Evolutionary conservation across 331 rosid species (phyloP).

Genomic region (Stylosanthes scabra): DNA sequence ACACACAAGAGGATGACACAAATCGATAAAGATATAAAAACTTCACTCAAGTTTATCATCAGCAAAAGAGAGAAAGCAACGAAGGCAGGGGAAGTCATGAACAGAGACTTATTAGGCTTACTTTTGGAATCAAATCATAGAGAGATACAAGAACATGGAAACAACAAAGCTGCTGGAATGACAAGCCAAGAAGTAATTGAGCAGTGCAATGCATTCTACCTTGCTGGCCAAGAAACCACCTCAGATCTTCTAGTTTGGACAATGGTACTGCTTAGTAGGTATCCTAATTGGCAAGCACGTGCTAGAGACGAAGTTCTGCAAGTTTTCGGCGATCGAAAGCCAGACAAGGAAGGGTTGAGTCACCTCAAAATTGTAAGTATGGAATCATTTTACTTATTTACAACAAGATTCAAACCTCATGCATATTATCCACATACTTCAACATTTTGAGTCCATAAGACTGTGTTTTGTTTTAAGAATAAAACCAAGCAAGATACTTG

Average conservation of each 20-base stretch:
- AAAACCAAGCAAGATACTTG: too few species aligned
- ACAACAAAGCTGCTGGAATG: conserved; percentile 42
- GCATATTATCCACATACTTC: too few species aligned
- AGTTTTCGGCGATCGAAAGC: conserved; percentile 10
- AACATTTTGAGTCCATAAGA: background rate
- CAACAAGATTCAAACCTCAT: too few species aligned
- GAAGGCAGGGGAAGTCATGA: conserved; percentile 22
- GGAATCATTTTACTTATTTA: background rate
- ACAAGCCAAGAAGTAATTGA: conserved; percentile 46
- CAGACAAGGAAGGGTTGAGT: conserved; percentile 10
- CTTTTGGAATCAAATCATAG: conserved; percentile 46
- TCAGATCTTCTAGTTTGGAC: conserved; percentile 33
- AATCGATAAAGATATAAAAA: conserved; percentile 33
- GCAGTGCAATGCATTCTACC: conserved; percentile 54
- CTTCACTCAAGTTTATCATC: conserved; percentile 32
- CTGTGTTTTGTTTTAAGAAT: too few species aligned
- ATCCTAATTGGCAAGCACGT: conserved; percentile 30
- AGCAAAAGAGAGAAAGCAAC: conserved; percentile 46
- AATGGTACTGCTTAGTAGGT: conserved; percentile 21
- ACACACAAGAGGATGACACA: conserved; percentile 41
- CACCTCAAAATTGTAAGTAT: conserved; percentile 34
- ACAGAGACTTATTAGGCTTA: conserved; percentile 26
- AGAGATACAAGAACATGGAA: conserved; percentile 43
- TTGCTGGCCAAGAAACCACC: conserved; percentile 56
- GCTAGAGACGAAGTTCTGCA: conserved; percentile 32